Conservation (phyloP, 176 grass and related monocot genomes). For the Alopecurus myosuroides region DNA sequence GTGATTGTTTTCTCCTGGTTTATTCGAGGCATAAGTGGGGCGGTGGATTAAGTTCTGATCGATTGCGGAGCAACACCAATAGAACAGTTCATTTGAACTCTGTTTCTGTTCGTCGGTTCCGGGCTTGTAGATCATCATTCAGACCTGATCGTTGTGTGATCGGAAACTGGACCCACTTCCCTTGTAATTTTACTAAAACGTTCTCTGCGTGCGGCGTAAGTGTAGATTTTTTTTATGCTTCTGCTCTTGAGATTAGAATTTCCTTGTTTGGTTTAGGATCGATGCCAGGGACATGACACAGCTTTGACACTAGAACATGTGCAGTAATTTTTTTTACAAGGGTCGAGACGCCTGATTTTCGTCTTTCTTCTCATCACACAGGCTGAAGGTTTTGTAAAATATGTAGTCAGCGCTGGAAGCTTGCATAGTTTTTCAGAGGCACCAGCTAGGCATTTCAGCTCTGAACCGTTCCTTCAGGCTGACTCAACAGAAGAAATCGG, state of each 20-base stretch:
- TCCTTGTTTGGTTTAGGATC: background rate
- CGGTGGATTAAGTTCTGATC: background rate
- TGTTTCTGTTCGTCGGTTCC: background rate
- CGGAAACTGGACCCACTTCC: background rate
- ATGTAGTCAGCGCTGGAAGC: slow-evolving; percentile 26
- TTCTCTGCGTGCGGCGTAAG: background rate
- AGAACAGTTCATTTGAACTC: background rate
- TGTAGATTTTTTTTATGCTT: background rate
- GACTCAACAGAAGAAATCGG: slow-evolving; percentile 54
- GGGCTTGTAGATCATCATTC: background rate
- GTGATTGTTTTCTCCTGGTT: background rate
- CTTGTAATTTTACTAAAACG: background rate
- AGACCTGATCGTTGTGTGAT: background rate
- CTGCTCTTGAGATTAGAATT: background rate
- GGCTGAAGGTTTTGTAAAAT: slow-evolving; percentile 39
- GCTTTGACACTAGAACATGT: background rate
- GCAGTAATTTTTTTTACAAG: background rate
- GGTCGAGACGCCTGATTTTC: background rate
- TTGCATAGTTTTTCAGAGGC: slow-evolving; percentile 33
- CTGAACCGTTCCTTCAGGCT: slow-evolving; percentile 48
- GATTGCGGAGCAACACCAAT: background rate
- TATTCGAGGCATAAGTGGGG: background rate
- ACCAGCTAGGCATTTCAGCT: slow-evolving; percentile 54
- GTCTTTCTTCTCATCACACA: background rate
- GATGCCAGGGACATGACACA: background rate